phyloP scores from a whole-genome alignment of 225 moss, liverwort and hornwort species.

The Anthoceros angustus region DNA sequence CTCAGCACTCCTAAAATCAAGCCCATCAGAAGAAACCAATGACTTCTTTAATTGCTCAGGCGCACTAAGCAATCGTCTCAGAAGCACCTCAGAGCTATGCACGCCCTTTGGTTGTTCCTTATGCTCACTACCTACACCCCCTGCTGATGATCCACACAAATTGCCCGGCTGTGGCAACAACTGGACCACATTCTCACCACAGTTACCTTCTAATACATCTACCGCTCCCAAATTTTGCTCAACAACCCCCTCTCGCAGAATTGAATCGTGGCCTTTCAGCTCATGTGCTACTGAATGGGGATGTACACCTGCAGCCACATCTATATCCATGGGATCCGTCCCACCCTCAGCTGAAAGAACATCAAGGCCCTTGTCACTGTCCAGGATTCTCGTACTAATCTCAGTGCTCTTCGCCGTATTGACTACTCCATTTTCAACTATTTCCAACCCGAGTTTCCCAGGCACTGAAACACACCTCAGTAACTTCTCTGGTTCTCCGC shows the following conservation, averaged over 20 bases:
- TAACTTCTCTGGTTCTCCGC: background rate
- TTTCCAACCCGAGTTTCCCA: background rate
- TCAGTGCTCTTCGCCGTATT: constrained; percentile 13
- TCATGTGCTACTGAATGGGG: constrained; percentile 12
- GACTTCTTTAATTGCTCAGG: constrained; percentile 8
- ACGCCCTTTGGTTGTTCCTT: background rate
- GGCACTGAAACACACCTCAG: background rate
- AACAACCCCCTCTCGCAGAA: constrained; percentile 7
- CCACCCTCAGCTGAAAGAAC: constrained; percentile 16
- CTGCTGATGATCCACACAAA: background rate
- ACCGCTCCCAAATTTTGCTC: background rate
- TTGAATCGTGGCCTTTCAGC: constrained; percentile 18
- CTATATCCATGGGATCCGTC: constrained; percentile 26
- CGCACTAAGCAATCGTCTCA: constrained; percentile 6
- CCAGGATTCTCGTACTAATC: constrained; percentile 14
- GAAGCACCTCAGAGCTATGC: background rate
- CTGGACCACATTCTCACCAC: background rate
- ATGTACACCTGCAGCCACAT: constrained; percentile 13
- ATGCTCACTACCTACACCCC: background rate
- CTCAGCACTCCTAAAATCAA: constrained; percentile 51
- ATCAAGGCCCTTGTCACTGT: constrained; percentile 11
- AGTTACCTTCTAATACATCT: background rate
- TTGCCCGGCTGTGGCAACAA: background rate
- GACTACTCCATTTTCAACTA: constrained; percentile 14
- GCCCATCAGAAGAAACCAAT: constrained; percentile 19